Percentiles rank a stretch among this genome's conserved stretches.
Conservation (phyloP, 1,284 basidiomycete species). For the Uromyces viciae-fabae region DNA sequence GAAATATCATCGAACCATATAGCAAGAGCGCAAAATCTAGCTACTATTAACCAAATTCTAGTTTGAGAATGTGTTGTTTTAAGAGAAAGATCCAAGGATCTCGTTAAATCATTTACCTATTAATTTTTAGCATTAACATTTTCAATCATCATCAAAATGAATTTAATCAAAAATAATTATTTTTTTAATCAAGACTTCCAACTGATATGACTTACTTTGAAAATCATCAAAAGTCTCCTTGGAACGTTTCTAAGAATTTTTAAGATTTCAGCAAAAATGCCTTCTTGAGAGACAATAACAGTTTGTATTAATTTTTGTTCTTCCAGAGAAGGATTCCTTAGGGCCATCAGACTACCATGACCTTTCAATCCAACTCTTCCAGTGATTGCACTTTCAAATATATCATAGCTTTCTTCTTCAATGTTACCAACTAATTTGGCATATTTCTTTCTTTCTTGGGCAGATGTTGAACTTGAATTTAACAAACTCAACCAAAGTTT, state of each 20-base stretch:
- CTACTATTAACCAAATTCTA: constrained; percentile 85
- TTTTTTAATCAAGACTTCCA: too few species aligned
- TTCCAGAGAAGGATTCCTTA: constrained; percentile 64
- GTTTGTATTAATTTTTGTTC: constrained; percentile 74
- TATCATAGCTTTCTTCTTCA: constrained; percentile 65
- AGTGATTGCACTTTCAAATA: constrained; percentile 81
- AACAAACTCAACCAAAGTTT: constrained; percentile 80
- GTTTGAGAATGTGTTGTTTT: constrained; percentile 61
- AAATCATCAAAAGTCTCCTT: constrained; percentile 68
- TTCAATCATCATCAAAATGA: constrained; percentile 60
- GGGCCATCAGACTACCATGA: constrained; percentile 70
- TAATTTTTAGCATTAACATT: not conserved
- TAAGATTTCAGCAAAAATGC: constrained; percentile 74
- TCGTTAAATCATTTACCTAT: constrained; percentile 50
- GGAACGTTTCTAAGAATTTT: constrained; percentile 78
- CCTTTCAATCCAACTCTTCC: constrained; percentile 61
- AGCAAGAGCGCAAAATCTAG: constrained; percentile 78
- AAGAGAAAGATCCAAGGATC: constrained; percentile 62
- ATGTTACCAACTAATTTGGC: constrained; percentile 82
- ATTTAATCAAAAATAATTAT: too few species aligned
- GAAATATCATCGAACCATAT: constrained; percentile 72
- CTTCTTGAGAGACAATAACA: constrained; percentile 74
- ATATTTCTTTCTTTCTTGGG: constrained; percentile 71
- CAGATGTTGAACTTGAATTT: constrained; percentile 62
- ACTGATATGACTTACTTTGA: constrained; percentile 71